Percentiles rank a stretch among this genome's conserved stretches.
Conservation (phyloP, 371 early-diverging fungal species). For the Mucor piriformis region DNA sequence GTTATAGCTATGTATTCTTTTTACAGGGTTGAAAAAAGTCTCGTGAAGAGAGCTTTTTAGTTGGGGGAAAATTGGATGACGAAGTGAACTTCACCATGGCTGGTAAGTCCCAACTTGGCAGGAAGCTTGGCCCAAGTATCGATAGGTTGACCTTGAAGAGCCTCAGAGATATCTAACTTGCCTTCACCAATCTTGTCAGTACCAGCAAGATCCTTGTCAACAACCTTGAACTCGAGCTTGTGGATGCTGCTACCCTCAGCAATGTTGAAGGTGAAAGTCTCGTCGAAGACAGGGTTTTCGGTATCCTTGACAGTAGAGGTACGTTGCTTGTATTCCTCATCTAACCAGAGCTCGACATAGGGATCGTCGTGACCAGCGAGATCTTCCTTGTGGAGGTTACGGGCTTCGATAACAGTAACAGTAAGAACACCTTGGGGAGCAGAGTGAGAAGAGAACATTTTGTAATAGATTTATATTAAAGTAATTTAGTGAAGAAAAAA, state of each 20-base stretch:
- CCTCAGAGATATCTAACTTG: conserved; percentile 31
- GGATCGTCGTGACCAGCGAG: conserved; percentile 39
- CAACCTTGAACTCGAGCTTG: conserved; percentile 39
- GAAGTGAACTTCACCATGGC: conserved; percentile 48
- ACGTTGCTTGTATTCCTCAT: conserved; percentile 46
- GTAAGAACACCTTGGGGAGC: conserved; percentile 38
- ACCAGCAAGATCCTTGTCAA: conserved; percentile 39
- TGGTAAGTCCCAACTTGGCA: conserved; percentile 42
- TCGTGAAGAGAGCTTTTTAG: not conserved
- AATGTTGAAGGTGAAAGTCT: conserved; percentile 46
- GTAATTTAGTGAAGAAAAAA: not conserved
- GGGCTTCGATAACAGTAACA: conserved; percentile 40
- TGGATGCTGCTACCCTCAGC: conserved; percentile 30
- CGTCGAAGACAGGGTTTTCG: conserved; percentile 47
- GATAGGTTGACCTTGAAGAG: conserved; percentile 28
- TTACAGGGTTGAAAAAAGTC: too few relatives aligned
- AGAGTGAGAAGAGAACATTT: conserved; percentile 28
- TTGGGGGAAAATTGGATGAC: conserved; percentile 29
- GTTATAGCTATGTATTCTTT: too few relatives aligned
- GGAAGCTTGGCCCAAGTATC: conserved; percentile 47
- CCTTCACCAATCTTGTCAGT: conserved; percentile 40
- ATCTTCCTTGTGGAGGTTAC: conserved; percentile 41
- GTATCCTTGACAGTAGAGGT: conserved; percentile 26
- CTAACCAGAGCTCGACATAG: conserved; percentile 44
- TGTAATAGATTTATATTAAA: not conserved